phyloP scores from a whole-genome alignment of 2,329 filamentous ascomycete species.

The Colletotrichum lupini region DNA sequence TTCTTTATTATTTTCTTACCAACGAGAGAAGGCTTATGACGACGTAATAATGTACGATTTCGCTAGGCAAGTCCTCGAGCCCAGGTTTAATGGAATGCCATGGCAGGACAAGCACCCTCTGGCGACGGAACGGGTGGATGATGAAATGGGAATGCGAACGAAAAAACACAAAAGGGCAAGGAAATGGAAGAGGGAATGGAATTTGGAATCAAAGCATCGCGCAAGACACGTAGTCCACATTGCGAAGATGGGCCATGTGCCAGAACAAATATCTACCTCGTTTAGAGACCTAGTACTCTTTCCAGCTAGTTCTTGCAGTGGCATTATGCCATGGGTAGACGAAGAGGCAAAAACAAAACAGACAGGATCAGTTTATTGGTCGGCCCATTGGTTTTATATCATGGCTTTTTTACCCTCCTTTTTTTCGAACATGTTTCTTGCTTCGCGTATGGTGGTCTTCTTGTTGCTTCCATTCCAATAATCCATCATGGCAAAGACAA shows the following conservation, averaged over 20 bases:
- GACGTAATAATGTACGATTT: conserved; percentile 14
- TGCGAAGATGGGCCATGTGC: neutral
- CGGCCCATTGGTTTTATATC: conserved; percentile 11
- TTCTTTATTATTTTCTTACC: conserved; percentile 17
- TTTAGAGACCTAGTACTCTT: neutral
- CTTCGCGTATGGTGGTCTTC: neutral
- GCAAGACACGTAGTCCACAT: neutral
- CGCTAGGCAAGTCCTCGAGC: neutral
- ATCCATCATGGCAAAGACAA: neutral
- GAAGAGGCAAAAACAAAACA: conserved; percentile 28
- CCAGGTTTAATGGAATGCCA: neutral
- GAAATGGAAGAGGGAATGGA: neutral
- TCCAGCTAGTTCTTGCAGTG: conserved; percentile 1
- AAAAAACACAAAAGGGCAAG: neutral
- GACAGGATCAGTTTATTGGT: conserved; percentile 5
- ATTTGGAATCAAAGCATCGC: neutral
- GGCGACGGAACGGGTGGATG: conserved; percentile 20
- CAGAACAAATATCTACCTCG: neutral
- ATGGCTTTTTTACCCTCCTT: neutral
- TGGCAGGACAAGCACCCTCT: neutral
- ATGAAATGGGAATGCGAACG: conserved; percentile 14
- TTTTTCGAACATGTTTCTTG: neutral
- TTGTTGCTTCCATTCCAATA: neutral
- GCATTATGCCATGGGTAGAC: conserved; percentile 32
- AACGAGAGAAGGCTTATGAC: conserved; percentile 10